phyloP scores from a whole-genome alignment of 371 early-diverging fungal species.

The Mucor mucedo region DNA sequence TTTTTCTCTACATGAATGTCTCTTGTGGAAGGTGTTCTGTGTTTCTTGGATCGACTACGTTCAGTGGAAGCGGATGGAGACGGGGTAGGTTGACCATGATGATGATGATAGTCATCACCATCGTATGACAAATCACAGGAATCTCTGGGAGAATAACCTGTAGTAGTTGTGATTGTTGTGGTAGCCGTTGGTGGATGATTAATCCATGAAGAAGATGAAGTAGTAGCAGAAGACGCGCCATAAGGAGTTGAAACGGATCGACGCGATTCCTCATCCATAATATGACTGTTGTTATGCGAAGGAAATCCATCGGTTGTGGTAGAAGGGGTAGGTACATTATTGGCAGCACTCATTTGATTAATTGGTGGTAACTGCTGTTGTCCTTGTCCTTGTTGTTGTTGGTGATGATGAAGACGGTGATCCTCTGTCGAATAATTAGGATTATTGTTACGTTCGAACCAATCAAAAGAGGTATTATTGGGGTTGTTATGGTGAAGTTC shows the following conservation, averaged over 20 bases:
- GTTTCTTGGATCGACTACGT: constrained; percentile 28
- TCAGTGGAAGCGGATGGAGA: constrained; percentile 35
- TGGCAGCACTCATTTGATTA: neutral
- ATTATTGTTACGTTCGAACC: constrained; percentile 20
- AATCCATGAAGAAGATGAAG: neutral
- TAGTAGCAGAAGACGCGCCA: neutral
- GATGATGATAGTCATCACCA: constrained; percentile 17
- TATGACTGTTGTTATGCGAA: neutral
- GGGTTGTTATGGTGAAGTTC: constrained; percentile 22
- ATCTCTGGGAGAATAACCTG: constrained; percentile 24
- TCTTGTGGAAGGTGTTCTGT: constrained; percentile 26
- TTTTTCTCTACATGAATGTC: constrained; percentile 35
- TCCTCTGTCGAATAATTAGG: constrained; percentile 3
- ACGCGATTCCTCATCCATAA: constrained; percentile 1
- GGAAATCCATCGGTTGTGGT: neutral
- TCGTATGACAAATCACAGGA: constrained; percentile 32
- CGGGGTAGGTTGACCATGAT: constrained; percentile 30
- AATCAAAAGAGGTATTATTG: constrained; percentile 22
- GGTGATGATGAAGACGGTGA: neutral
- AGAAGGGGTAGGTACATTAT: neutral
- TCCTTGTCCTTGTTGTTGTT: constrained; percentile 3
- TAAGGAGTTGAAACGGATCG: constrained; percentile 4
- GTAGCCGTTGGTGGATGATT: neutral
- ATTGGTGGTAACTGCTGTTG: constrained; percentile 10
- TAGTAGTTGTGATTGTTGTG: constrained; percentile 7